Percentiles rank a stretch among this genome's conserved stretches.
phyloP scores from a whole-genome alignment of 495 filamentous ascomycete genomes.

The Lasiosphaeris hirsuta region DNA sequence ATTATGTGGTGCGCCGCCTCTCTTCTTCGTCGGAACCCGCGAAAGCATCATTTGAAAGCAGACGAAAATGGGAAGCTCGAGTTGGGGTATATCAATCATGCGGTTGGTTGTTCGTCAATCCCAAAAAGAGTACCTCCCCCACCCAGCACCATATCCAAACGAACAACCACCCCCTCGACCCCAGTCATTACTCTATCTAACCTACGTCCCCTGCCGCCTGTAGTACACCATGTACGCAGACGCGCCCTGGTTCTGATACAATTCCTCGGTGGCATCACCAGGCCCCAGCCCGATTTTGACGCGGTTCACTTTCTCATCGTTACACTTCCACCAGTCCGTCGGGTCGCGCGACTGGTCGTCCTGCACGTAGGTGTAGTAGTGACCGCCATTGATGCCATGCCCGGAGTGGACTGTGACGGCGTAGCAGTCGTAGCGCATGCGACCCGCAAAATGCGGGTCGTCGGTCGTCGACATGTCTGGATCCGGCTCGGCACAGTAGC shows the following conservation, averaged over 20 bases:
- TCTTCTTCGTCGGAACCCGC: too few species aligned
- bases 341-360: conserved; percentile 26
- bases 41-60: too few species aligned
- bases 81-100: too few species aligned
- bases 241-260: conserved; percentile 20
- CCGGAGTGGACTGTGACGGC: conserved; percentile 42
- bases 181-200: background rate
- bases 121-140: too few species aligned
- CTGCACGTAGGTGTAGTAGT: conserved; percentile 42
- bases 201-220: conserved; percentile 18
- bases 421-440: conserved; percentile 43
- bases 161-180: background rate
- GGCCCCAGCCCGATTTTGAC: conserved; percentile 25
- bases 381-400: conserved; percentile 29
- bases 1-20: too few species aligned
- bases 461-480: conserved; percentile 9
- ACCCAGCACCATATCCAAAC: background rate
- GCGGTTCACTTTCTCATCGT: conserved; percentile 27
- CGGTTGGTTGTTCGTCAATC: too few species aligned
- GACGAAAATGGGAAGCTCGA: too few species aligned
- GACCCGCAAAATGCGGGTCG: conserved; percentile 22
- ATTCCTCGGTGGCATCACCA: conserved; percentile 17
- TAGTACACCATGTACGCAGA: conserved; percentile 33
- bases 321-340: conserved; percentile 32
- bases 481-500: conserved; percentile 24